These are phyloP conservation scores for Fraxinus dipetala DNA, from an alignment of 305 asterid species.

Conservation along the genomic window DNA sequence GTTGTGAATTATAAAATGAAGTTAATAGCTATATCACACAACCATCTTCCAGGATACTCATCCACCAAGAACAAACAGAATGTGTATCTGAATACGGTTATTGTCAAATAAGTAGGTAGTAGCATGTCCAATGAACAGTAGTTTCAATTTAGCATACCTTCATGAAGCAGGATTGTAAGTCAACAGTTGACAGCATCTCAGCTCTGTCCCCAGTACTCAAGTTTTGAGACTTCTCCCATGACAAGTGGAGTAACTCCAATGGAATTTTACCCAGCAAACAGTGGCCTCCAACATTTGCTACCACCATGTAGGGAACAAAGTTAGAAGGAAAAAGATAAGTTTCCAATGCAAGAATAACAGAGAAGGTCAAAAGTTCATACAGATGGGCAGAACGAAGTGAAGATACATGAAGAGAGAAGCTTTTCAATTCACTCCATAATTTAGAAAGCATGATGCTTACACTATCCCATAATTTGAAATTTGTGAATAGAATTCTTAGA, in stretches of 20 bases:
- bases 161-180: constrained; percentile 70
- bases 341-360: constrained; percentile 1
- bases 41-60: constrained; percentile 12
- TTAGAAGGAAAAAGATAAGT: constrained; percentile 16
- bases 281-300: constrained; percentile 69
- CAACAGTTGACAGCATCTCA: constrained; percentile 82
- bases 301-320: constrained; percentile 26
- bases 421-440: background rate
- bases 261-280: constrained; percentile 87
- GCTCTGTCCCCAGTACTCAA: constrained; percentile 76
- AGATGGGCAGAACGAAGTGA: background rate
- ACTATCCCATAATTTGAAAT: background rate
- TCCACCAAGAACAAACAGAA: constrained; percentile 7
- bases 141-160: constrained; percentile 45
- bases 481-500: no score
- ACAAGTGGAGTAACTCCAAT: constrained; percentile 68
- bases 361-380: background rate
- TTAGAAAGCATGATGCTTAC: background rate
- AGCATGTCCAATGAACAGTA: background rate
- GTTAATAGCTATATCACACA: background rate
- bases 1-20: background rate
- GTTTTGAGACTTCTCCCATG: constrained; percentile 80
- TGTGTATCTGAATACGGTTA: background rate
- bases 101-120: background rate
- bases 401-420: background rate